Evolutionary conservation across 352 stramenopile species (phyloP).

Genomic region (Achlya hypogyna): DNA sequence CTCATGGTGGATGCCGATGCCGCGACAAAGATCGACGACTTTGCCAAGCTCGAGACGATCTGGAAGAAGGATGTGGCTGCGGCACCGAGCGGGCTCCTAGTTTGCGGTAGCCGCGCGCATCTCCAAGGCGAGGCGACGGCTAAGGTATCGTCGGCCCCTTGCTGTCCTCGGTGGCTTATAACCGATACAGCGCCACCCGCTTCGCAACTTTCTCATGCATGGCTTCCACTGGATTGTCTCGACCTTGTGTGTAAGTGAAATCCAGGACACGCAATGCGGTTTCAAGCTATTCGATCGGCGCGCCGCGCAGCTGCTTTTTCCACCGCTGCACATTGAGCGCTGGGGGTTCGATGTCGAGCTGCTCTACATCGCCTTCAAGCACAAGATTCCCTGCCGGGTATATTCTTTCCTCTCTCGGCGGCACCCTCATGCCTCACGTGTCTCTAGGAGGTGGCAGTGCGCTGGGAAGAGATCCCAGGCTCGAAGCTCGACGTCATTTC

Average conservation of each 20-base stretch:
- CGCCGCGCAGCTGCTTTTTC: conserved; percentile 75
- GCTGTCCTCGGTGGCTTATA: background rate
- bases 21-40: conserved; percentile 85
- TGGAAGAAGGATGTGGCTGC: conserved; percentile 31
- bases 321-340: conserved; percentile 88
- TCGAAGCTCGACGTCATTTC: conserved; percentile 85
- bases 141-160: conserved; percentile 27
- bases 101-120: conserved; percentile 86
- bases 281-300: conserved; percentile 92
- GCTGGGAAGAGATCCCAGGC: conserved; percentile 87
- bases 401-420: background rate
- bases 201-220: conserved; percentile 88
- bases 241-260: conserved; percentile 72
- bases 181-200: conserved; percentile 43
- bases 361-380: conserved; percentile 70
- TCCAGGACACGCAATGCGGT: conserved; percentile 91
- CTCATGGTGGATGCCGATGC: conserved; percentile 91
- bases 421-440: background rate
- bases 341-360: conserved; percentile 95
- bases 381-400: conserved; percentile 20
- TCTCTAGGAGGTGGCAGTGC: conserved; percentile 83
- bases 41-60: conserved; percentile 61
- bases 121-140: conserved; percentile 79
- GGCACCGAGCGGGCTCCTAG: conserved; percentile 44
- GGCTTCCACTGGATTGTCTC: conserved; percentile 88